Percentiles rank a stretch among this genome's conserved stretches.
These are phyloP conservation scores for Cryptococcus neoformans DNA, from an alignment of 1,284 basidiomycete genomes.

Conservation along the genomic window DNA sequence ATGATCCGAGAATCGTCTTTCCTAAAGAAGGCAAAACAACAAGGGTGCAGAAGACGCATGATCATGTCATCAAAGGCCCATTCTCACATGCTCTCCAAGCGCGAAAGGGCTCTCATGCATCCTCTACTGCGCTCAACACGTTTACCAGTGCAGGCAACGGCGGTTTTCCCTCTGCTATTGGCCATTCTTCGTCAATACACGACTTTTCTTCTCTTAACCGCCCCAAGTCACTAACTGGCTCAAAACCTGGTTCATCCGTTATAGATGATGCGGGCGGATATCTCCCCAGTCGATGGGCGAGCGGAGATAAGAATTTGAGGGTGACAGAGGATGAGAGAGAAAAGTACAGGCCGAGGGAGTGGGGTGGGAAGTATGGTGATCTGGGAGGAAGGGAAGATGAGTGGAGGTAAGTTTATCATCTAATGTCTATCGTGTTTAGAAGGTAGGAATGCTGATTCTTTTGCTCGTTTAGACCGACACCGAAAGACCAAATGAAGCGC, in stretches of 20 bases:
- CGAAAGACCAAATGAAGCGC: constrained; percentile 45
- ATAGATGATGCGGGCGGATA: constrained; percentile 45
- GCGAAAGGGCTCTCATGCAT: neutral
- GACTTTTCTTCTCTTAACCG: neutral
- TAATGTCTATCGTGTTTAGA: neutral
- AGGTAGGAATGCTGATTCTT: neutral
- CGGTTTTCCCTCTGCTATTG: neutral
- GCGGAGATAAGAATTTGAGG: constrained; percentile 40
- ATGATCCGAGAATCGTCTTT: constrained; percentile 44
- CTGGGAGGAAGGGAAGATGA: constrained; percentile 47
- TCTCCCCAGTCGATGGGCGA: constrained; percentile 46
- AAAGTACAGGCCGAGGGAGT: constrained; percentile 47
- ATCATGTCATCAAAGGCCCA: constrained; percentile 34
- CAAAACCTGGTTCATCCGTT: constrained; percentile 8
- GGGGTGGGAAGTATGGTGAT: constrained; percentile 35
- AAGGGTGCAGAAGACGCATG: constrained; percentile 31
- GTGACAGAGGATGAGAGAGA: constrained; percentile 44
- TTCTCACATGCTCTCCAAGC: constrained; percentile 11
- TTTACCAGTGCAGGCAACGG: neutral
- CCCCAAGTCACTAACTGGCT: neutral
- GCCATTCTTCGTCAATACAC: neutral
- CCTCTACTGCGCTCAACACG: neutral
- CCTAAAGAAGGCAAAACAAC: constrained; percentile 35
- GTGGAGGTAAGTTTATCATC: constrained; percentile 44
- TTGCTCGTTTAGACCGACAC: constrained; percentile 25